phyloP scores from a whole-genome alignment of 1,284 basidiomycete genomes.

The Gymnopus androsaceus region DNA sequence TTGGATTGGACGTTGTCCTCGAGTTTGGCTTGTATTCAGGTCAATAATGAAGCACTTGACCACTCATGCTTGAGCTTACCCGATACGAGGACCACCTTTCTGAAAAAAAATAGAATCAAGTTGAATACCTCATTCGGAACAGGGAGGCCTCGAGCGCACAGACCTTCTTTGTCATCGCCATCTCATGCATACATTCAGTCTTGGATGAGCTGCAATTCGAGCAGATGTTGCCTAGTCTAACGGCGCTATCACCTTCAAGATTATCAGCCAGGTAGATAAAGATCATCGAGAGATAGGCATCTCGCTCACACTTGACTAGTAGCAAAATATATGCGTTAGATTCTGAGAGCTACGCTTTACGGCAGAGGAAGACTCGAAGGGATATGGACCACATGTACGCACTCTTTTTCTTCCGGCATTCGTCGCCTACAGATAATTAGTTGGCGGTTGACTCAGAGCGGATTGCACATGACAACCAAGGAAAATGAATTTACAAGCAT shows the following conservation, averaged over 20 bases:
- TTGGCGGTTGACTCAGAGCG: too few relatives aligned
- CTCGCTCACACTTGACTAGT: neutral
- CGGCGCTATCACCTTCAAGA: conserved; percentile 8
- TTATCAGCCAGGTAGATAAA: neutral
- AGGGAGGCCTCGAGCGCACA: neutral
- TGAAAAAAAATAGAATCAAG: neutral
- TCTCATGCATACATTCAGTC: conserved; percentile 8
- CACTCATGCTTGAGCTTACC: conserved; percentile 4
- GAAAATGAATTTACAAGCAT: conserved; percentile 9
- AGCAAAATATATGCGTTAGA: neutral
- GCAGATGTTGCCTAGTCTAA: conserved; percentile 6
- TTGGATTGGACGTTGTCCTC: conserved; percentile 3
- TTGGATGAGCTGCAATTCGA: conserved; percentile 6
- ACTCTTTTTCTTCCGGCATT: conserved; percentile 7
- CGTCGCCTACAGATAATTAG: too few relatives aligned
- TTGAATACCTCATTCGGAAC: too few relatives aligned
- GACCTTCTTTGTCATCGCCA: conserved; percentile 6
- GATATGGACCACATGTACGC: neutral
- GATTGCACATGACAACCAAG: too few relatives aligned
- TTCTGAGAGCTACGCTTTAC: too few relatives aligned
- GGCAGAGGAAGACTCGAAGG: neutral
- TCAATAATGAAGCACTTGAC: neutral
- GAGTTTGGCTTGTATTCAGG: neutral
- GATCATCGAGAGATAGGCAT: neutral
- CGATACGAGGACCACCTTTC: conserved; percentile 10